A percentile compares a stretch with the other conserved stretches of the same genome.
These are phyloP conservation scores for Ustilago loliicola DNA, from an alignment of 1,284 basidiomycete genomes.

Conservation along the genomic window DNA sequence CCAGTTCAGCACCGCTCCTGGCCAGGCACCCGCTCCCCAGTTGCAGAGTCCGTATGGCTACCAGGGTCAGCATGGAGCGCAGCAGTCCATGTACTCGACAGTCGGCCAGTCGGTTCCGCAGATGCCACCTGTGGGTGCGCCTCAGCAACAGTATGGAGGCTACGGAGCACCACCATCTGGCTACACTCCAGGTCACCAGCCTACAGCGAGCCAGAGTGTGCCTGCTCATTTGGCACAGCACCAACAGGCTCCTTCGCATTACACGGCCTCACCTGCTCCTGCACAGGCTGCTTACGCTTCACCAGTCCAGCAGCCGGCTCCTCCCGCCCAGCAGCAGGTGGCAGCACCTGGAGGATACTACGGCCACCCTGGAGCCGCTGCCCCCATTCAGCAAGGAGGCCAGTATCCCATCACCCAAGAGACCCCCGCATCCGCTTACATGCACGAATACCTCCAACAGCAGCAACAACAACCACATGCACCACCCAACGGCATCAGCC, in stretches of 20 bases:
- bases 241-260: conserved; percentile 23
- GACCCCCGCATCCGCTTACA: conserved; percentile 63
- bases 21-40: conserved; percentile 11
- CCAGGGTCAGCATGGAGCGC: conserved; percentile 41
- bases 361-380: conserved; percentile 18
- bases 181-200: conserved; percentile 33
- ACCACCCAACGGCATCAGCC: conserved; percentile 48
- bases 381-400: conserved; percentile 58
- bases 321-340: conserved; percentile 30
- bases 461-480: conserved; percentile 27
- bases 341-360: conserved; percentile 63
- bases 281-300: conserved; percentile 24
- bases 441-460: conserved; percentile 68
- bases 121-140: conserved; percentile 19
- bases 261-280: conserved; percentile 25
- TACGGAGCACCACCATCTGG: conserved; percentile 20
- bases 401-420: conserved; percentile 48
- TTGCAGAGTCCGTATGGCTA: conserved; percentile 42
- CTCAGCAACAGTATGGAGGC: conserved; percentile 42
- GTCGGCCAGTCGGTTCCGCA: conserved; percentile 35
- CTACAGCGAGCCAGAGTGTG: conserved; percentile 42
- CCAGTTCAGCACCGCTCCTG: conserved; percentile 52
- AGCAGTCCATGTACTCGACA: conserved; percentile 46
- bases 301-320: conserved; percentile 36
- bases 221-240: conserved; percentile 47